Evolutionary conservation across 1,139 yeast genomes (phyloP).

Genomic region (Suhomyces taliae): DNA sequence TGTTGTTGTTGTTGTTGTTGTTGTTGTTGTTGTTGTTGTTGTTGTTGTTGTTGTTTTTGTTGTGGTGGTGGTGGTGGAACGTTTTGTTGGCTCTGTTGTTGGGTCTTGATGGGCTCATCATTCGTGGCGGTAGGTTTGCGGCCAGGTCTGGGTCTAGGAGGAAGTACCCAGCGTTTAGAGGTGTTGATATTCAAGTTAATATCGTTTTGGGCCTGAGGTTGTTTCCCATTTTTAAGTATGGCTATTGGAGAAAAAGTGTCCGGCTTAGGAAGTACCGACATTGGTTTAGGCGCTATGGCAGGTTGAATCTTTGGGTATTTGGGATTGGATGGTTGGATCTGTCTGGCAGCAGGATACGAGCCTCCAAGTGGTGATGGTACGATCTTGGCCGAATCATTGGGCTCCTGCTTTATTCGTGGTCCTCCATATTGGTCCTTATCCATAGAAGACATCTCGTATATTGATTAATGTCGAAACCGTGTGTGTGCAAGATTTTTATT

Average conservation of each 20-base stretch:
- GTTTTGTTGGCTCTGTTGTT: background rate
- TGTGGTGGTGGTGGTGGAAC: background rate
- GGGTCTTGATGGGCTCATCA: slow-evolving; percentile 13
- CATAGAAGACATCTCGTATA: background rate
- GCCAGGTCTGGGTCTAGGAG: slow-evolving; percentile 66
- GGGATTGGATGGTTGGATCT: slow-evolving; percentile 1
- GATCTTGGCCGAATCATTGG: background rate
- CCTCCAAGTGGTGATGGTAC: background rate
- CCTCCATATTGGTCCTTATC: background rate
- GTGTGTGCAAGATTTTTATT: too few relatives aligned
- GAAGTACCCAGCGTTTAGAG: slow-evolving; percentile 61
- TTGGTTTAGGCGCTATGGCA: slow-evolving; percentile 42
- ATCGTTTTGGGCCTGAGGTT: slow-evolving; percentile 15
- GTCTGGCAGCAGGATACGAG: background rate
- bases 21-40: too few relatives aligned
- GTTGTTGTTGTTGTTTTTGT: too few relatives aligned
- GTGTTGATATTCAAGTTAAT: slow-evolving; percentile 42
- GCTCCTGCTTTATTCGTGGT: background rate
- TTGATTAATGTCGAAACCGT: too few relatives aligned
- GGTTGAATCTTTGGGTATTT: slow-evolving; percentile 44
- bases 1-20: background rate
- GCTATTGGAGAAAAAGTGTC: slow-evolving; percentile 17
- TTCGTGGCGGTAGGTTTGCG: slow-evolving; percentile 39
- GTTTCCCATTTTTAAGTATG: slow-evolving; percentile 11
- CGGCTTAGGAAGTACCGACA: slow-evolving; percentile 31